Percentiles rank a stretch among this genome's conserved stretches.
Evolutionary conservation across 495 filamentous ascomycete genomes (phyloP).

Genomic region (Cetradonia linearis): DNA sequence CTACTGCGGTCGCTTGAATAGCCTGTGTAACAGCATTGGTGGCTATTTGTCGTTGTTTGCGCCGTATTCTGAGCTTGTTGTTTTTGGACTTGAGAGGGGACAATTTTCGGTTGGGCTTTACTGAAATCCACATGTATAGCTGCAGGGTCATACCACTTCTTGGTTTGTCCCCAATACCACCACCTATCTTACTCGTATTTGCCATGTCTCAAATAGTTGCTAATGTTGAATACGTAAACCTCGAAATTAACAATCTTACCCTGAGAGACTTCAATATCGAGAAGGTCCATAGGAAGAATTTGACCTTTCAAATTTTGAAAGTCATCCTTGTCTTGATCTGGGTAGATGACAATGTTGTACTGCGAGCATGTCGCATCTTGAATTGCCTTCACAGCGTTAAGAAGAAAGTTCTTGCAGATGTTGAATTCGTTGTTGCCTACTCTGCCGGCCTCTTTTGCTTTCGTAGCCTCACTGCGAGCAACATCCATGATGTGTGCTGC

Average conservation of each 20-base stretch:
- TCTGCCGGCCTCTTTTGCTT: constrained; percentile 9
- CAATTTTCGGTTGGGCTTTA: constrained; percentile 14
- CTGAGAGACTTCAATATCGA: constrained; percentile 13
- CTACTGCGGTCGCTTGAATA: constrained; percentile 1
- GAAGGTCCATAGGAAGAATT: constrained; percentile 17
- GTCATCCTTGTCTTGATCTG: constrained; percentile 18
- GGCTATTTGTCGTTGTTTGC: constrained; percentile 1
- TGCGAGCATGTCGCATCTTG: constrained; percentile 13
- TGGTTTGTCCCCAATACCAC: constrained; percentile 15
- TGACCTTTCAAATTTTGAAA: constrained; percentile 19
- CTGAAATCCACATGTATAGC: constrained; percentile 21
- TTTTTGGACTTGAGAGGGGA: constrained; percentile 10
- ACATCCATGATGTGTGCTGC: constrained; percentile 16
- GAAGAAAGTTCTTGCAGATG: constrained; percentile 16
- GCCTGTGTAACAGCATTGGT: constrained; percentile 9
- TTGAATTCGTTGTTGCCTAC: constrained; percentile 18
- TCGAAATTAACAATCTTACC: constrained; percentile 18
- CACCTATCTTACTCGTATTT: constrained; percentile 19
- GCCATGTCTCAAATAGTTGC: constrained; percentile 18
- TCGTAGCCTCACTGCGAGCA: constrained; percentile 14
- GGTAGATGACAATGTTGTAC: constrained; percentile 18
- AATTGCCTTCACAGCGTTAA: constrained; percentile 17
- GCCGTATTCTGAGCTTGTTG: constrained; percentile 6
- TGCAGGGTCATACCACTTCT: constrained; percentile 15
- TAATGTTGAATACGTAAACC: constrained; percentile 20